These are phyloP conservation scores for Leccinum fallax DNA, from an alignment of 1,284 basidiomycete species.

Conservation along the genomic window DNA sequence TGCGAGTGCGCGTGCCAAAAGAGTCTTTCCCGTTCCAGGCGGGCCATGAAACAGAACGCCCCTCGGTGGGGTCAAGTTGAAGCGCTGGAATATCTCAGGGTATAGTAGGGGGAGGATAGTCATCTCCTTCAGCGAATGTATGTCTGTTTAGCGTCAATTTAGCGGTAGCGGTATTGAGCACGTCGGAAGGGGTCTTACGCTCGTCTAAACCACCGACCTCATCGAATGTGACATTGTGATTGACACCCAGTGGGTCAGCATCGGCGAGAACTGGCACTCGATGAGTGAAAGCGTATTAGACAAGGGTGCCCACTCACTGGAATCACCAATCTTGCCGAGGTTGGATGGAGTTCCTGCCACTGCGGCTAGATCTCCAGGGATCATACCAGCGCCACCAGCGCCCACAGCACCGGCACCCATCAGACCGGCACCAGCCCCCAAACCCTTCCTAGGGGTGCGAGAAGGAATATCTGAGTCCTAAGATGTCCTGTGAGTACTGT, in stretches of 20 bases:
- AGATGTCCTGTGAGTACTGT: conserved; percentile 7
- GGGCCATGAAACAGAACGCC: conserved; percentile 98
- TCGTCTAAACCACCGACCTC: conserved; percentile 97
- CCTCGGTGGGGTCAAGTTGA: conserved; percentile 93
- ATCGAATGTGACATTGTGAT: conserved; percentile 93
- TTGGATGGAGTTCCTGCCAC: conserved; percentile 76
- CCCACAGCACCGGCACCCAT: conserved; percentile 54
- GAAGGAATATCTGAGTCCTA: conserved; percentile 73
- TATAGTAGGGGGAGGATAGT: conserved; percentile 94
- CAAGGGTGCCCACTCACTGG: conserved; percentile 48
- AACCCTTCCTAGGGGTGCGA: conserved; percentile 65
- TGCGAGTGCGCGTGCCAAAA: conserved; percentile 92
- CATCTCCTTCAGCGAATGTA: conserved; percentile 99
- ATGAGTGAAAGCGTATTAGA: conserved; percentile 2
- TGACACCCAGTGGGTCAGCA: conserved; percentile 93
- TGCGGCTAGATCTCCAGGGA: conserved; percentile 59
- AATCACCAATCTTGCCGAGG: conserved; percentile 79
- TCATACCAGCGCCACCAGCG: conserved; percentile 51
- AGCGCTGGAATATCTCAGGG: conserved; percentile 96
- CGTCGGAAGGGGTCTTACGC: conserved; percentile 55
- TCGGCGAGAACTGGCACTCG: conserved; percentile 78
- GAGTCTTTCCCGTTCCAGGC: conserved; percentile 93
- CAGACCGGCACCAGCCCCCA: conserved; percentile 51
- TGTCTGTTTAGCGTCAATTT: conserved; percentile 56
- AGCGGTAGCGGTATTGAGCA: conserved; percentile 1